Conservation (phyloP, 106 monocot species). For the Amphibolis antarctica region DNA sequence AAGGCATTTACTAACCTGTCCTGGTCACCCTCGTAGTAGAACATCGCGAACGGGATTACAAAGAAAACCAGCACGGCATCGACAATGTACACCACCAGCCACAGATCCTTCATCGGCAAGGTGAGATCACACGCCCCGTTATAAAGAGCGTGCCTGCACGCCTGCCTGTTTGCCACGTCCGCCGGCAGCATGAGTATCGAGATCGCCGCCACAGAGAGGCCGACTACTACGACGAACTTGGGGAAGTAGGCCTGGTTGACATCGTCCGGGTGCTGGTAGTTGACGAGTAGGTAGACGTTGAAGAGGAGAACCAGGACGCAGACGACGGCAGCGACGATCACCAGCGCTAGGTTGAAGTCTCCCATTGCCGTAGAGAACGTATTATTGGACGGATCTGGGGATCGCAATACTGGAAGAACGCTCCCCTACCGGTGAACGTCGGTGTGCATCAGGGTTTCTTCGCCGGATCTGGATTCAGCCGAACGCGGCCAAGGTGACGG, state of each 20-base stretch:
- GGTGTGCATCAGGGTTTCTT: background rate
- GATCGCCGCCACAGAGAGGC: constrained; percentile 76
- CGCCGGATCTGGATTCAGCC: background rate
- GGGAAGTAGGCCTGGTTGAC: constrained; percentile 95
- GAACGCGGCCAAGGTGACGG: background rate
- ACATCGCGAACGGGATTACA: constrained; percentile 92
- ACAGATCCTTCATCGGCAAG: constrained; percentile 89
- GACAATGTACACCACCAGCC: constrained; percentile 72
- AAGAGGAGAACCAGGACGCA: constrained; percentile 65
- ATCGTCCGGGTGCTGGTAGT: constrained; percentile 97
- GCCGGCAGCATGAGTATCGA: constrained; percentile 98
- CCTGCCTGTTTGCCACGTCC: constrained; percentile 84
- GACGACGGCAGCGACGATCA: constrained; percentile 73
- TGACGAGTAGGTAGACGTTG: constrained; percentile 73
- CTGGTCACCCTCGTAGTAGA: constrained; percentile 97
- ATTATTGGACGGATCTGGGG: too few relatives aligned
- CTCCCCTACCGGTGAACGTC: too few relatives aligned
- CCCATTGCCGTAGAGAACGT: constrained; percentile 33
- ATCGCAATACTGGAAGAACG: too few relatives aligned
- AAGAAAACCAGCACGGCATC: constrained; percentile 87
- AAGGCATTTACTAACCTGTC: constrained; percentile 46
- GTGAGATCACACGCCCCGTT: constrained; percentile 76
- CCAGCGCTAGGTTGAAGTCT: constrained; percentile 90
- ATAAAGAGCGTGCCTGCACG: constrained; percentile 71
- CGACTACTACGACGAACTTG: constrained; percentile 74